Evolutionary conservation across 2,329 filamentous ascomycete genomes (phyloP).

Genomic region (Pyrenochaeta sp.): DNA sequence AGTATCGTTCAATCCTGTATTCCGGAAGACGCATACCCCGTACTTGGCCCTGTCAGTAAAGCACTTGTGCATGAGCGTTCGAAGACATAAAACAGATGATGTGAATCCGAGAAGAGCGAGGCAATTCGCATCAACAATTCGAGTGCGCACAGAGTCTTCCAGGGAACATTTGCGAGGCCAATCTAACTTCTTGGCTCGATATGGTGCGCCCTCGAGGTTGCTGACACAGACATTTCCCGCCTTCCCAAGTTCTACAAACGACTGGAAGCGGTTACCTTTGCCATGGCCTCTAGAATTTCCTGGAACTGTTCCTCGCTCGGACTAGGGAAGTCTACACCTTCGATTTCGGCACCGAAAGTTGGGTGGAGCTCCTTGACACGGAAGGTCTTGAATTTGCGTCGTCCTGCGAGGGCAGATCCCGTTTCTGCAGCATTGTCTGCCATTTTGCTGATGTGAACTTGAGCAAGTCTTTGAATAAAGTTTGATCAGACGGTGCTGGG

Average conservation of each 20-base stretch:
- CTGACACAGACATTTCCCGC: background rate
- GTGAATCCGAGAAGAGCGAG: background rate
- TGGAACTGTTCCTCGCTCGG: background rate
- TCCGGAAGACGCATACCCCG: conserved; percentile 61
- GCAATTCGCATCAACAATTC: no score
- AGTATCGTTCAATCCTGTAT: conserved; percentile 59
- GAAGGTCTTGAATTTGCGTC: conserved; percentile 31
- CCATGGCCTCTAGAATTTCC: background rate
- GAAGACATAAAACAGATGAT: no score
- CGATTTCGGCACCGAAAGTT: conserved; percentile 47
- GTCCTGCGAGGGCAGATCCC: conserved; percentile 5
- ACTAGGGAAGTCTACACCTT: conserved; percentile 23
- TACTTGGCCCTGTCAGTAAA: conserved; percentile 44
- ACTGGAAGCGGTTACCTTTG: background rate
- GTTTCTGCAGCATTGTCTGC: conserved; percentile 21
- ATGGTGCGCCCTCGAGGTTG: no score
- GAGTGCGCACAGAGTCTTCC: no score
- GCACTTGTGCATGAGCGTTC: background rate
- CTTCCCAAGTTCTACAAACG: background rate
- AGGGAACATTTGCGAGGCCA: no score
- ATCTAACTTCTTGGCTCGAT: no score
- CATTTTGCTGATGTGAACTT: conserved; percentile 30
- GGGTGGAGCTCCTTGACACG: conserved; percentile 45
- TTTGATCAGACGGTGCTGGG: conserved; percentile 24
- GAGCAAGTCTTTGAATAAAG: conserved; percentile 27